These are phyloP conservation scores for Globisporangium spiculum DNA, from an alignment of 352 stramenopile species.

Conservation along the genomic window DNA sequence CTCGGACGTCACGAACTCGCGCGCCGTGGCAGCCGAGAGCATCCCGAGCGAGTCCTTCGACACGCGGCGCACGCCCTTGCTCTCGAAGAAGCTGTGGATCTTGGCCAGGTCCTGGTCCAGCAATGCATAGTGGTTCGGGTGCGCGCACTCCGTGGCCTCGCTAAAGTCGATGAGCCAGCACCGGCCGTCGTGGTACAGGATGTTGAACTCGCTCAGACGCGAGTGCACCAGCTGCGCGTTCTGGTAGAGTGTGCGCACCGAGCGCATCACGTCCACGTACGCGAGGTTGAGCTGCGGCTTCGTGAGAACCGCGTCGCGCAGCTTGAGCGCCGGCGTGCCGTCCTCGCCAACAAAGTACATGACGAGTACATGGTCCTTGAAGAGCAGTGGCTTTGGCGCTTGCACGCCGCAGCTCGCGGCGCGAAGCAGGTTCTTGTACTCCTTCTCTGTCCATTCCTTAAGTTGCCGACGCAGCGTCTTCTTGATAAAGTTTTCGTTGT, in stretches of 20 bases:
- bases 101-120: conserved; percentile 63
- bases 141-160: conserved; percentile 61
- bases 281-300: conserved; percentile 32
- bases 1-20: conserved; percentile 26
- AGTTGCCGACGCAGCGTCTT: conserved; percentile 60
- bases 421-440: conserved; percentile 44
- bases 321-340: conserved; percentile 25
- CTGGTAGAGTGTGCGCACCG: conserved; percentile 48
- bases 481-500: conserved; percentile 53
- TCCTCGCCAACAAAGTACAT: conserved; percentile 53
- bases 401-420: conserved; percentile 29
- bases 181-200: conserved; percentile 59
- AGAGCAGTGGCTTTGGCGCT: conserved; percentile 36
- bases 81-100: conserved; percentile 72
- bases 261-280: conserved; percentile 42
- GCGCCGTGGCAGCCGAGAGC: conserved; percentile 16
- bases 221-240: conserved; percentile 56
- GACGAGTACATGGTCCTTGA: conserved; percentile 49
- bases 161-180: conserved; percentile 88
- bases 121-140: conserved; percentile 48
- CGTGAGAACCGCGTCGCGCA: conserved; percentile 49
- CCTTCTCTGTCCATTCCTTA: conserved; percentile 47
- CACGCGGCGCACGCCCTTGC: conserved; percentile 23
- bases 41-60: conserved; percentile 28
- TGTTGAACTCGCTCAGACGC: conserved; percentile 54